phyloP scores from a whole-genome alignment of 2,329 filamentous ascomycete genomes.

The Dichotomopilus funicola region DNA sequence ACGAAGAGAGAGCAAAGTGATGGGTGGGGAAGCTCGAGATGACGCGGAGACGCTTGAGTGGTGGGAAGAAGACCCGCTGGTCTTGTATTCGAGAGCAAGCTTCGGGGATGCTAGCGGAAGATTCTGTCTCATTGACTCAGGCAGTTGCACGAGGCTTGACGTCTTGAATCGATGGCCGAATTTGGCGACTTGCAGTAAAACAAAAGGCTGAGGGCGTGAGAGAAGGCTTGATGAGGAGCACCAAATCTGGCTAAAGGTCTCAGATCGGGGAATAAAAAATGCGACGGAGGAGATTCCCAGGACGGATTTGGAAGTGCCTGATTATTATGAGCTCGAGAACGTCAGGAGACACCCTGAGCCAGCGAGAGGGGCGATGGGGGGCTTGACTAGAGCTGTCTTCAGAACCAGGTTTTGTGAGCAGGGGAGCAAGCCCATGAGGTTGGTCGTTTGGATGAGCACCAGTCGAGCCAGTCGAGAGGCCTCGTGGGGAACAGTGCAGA shows the following conservation, averaged over 20 bases:
- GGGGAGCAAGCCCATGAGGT: neutral
- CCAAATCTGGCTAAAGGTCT: neutral
- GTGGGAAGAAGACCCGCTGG: neutral
- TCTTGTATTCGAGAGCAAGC: slow-evolving; percentile 5
- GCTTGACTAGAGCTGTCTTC: neutral
- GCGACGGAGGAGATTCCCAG: neutral
- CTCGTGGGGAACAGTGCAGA: neutral
- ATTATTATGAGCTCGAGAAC: neutral
- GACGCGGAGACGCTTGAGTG: neutral
- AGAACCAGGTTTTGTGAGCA: neutral
- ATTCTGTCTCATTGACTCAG: slow-evolving; percentile 1
- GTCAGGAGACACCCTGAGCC: neutral
- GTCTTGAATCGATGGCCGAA: neutral
- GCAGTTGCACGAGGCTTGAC: neutral
- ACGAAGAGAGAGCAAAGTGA: neutral
- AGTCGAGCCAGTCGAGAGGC: no score
- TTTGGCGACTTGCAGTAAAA: slow-evolving; percentile 8
- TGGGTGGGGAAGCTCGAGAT: neutral
- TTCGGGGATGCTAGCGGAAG: neutral
- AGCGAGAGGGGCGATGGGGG: neutral
- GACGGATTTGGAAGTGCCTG: neutral
- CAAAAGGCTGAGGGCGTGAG: neutral
- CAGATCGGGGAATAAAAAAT: neutral
- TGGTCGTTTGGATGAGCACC: neutral
- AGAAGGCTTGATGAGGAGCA: neutral